Percentiles rank a stretch among this genome's conserved stretches.
Evolutionary conservation across 129 eudicot species (phyloP).

Genomic region (Pulicaria dysenterica): DNA sequence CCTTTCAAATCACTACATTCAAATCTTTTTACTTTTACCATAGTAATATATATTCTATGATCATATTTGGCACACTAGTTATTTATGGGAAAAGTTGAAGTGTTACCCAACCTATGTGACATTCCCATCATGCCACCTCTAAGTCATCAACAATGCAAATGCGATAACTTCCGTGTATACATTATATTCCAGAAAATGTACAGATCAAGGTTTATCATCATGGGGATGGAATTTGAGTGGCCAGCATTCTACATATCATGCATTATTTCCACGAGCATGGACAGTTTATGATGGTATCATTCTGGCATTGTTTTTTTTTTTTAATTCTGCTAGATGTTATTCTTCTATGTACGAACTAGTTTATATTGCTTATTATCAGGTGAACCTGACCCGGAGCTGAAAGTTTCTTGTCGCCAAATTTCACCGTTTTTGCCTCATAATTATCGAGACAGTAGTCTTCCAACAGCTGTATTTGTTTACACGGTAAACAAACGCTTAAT

Average conservation of each 20-base stretch:
- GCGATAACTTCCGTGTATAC: not conserved
- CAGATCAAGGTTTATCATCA: slow-evolving; percentile 91
- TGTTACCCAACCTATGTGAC: no score
- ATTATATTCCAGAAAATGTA: slow-evolving; percentile 55
- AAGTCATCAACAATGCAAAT: not conserved
- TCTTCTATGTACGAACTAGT: not conserved
- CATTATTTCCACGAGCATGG: slow-evolving; percentile 95
- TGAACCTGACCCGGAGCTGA: slow-evolving; percentile 94
- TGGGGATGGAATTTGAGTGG: slow-evolving; percentile 98
- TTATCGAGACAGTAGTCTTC: slow-evolving; percentile 94
- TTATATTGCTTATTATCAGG: slow-evolving; percentile 46
- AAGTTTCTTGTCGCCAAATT: slow-evolving; percentile 94
- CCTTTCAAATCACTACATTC: no score
- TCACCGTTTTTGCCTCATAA: slow-evolving; percentile 98
- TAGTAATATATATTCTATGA: no score
- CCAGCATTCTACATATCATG: slow-evolving; percentile 97
- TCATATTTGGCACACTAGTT: no score
- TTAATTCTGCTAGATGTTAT: not conserved
- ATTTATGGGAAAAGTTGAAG: no score
- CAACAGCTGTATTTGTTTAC: slow-evolving; percentile 90
- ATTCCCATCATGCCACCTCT: not conserved
- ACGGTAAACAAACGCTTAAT: slow-evolving; percentile 43
- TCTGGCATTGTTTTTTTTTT: slow-evolving; percentile 4
- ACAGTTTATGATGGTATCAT: slow-evolving; percentile 87
- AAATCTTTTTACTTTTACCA: no score